Conservation (phyloP, 2,329 filamentous ascomycete genomes). For the Cordyceps fumosorosea region DNA sequence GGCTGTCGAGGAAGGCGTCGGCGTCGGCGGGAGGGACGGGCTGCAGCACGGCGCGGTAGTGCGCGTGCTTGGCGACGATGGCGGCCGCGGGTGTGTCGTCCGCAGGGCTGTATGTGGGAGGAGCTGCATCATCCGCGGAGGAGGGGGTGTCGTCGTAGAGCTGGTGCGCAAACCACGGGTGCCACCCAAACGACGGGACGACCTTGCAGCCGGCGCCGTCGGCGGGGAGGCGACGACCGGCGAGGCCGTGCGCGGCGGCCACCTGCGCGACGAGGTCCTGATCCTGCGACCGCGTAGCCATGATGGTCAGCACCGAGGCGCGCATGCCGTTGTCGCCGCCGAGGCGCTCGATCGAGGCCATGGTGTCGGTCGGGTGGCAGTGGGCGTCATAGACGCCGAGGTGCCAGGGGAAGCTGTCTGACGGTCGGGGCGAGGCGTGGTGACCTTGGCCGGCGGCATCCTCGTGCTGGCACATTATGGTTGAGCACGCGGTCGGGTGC, state of each 20-base stretch:
- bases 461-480: not conserved
- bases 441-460: not conserved
- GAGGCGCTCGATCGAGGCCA: constrained; percentile 53
- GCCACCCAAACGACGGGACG: constrained; percentile 77
- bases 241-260: constrained; percentile 50
- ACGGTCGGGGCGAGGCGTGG: not conserved
- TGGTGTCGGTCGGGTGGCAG: constrained; percentile 77
- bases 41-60: constrained; percentile 64
- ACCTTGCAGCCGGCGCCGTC: constrained; percentile 21
- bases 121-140: constrained; percentile 4
- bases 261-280: constrained; percentile 63
- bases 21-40: constrained; percentile 31
- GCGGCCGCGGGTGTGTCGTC: constrained; percentile 19
- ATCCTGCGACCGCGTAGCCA: constrained; percentile 71
- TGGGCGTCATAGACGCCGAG: constrained; percentile 70
- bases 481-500: not conserved
- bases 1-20: constrained; percentile 37
- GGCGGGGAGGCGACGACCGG: not conserved
- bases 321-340: constrained; percentile 47
- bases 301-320: constrained; percentile 60
- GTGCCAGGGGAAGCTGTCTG: constrained; percentile 57
- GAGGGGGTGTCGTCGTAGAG: constrained; percentile 54
- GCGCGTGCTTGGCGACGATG: constrained; percentile 38
- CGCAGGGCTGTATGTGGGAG: constrained; percentile 29
- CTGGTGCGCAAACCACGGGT: constrained; percentile 79